These are phyloP conservation scores for Fusarium nodosum DNA, from an alignment of 2,329 filamentous ascomycete species.

Conservation along the genomic window DNA sequence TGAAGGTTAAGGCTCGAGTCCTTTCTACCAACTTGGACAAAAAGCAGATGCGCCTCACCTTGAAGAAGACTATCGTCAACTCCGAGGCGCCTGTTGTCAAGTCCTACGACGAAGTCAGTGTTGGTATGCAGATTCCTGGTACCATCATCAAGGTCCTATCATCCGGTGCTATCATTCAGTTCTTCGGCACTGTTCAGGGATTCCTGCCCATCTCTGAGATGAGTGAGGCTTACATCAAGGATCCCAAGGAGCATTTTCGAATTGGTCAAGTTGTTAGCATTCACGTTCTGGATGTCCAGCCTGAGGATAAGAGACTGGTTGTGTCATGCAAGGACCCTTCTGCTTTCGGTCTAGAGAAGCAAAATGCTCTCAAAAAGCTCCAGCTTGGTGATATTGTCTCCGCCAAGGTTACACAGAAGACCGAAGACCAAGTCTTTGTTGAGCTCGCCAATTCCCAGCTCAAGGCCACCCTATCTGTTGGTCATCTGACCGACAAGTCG, in stretches of 20 bases:
- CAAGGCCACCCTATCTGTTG: conserved; percentile 80
- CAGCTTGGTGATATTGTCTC: conserved; percentile 80
- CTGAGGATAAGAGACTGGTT: conserved; percentile 77
- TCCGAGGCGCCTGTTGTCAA: conserved; percentile 85
- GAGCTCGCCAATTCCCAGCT: conserved; percentile 81
- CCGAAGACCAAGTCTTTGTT: conserved; percentile 79
- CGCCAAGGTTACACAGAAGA: conserved; percentile 85
- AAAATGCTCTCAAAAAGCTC: conserved; percentile 80
- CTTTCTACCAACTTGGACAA: conserved; percentile 82
- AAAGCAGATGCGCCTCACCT: conserved; percentile 84
- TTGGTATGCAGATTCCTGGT: conserved; percentile 84
- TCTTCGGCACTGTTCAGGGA: conserved; percentile 85
- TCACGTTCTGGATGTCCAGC: conserved; percentile 84
- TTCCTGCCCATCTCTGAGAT: conserved; percentile 96
- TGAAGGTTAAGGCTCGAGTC: conserved; percentile 86
- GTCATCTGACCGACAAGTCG: conserved; percentile 89
- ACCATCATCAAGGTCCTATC: conserved; percentile 86
- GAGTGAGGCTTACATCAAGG: conserved; percentile 95
- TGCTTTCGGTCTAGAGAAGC: conserved; percentile 79
- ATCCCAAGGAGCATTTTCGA: conserved; percentile 90
- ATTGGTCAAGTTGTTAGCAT: conserved; percentile 92
- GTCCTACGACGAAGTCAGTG: conserved; percentile 78
- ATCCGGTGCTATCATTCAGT: conserved; percentile 89
- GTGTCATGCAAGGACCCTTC: conserved; percentile 94
- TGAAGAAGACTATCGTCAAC: conserved; percentile 96